phyloP scores from a whole-genome alignment of 2,329 filamentous ascomycete species.

The Rasamsonia emersonii region DNA sequence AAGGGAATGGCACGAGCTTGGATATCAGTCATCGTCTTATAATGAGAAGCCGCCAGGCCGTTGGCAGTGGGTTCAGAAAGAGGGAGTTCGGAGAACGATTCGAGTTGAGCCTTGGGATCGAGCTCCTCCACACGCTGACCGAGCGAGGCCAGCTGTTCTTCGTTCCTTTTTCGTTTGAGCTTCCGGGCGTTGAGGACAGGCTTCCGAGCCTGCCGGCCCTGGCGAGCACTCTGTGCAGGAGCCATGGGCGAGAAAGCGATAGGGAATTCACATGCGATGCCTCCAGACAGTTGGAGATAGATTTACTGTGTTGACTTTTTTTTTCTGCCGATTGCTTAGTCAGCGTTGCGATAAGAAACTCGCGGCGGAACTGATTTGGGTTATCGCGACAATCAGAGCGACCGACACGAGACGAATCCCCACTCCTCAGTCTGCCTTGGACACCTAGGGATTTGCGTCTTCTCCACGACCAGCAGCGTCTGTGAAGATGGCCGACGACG shows the following conservation, averaged over 20 bases:
- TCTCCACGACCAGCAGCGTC: slow-evolving; percentile 1
- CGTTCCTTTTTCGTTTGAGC: slow-evolving; percentile 40
- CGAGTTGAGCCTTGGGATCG: slow-evolving; percentile 42
- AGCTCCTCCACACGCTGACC: slow-evolving; percentile 36
- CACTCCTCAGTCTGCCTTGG: not conserved
- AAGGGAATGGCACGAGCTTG: slow-evolving; percentile 83
- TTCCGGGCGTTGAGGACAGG: slow-evolving; percentile 17
- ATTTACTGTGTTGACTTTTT: slow-evolving; percentile 12
- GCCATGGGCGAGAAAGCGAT: too few relatives aligned
- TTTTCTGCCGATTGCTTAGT: slow-evolving; percentile 23
- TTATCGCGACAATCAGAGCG: slow-evolving; percentile 3
- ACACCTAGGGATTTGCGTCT: slow-evolving; percentile 1
- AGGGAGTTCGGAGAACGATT: slow-evolving; percentile 73
- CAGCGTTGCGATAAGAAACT: slow-evolving; percentile 24
- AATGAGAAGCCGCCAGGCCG: slow-evolving; percentile 79
- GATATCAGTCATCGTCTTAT: slow-evolving; percentile 82
- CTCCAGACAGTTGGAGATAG: slow-evolving; percentile 6
- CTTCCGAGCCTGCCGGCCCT: slow-evolving; percentile 22
- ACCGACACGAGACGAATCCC: slow-evolving; percentile 3
- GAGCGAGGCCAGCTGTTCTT: slow-evolving; percentile 36
- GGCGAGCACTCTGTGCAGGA: slow-evolving; percentile 17
- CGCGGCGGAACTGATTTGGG: slow-evolving; percentile 5
- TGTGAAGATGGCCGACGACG: slow-evolving; percentile 47
- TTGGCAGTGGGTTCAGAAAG: slow-evolving; percentile 70
- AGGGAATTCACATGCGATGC: too few relatives aligned